Percentiles rank a stretch among this genome's conserved stretches.
phyloP scores from a whole-genome alignment of 108 stramenopile genomes.

The Skeletonema tropicum region DNA sequence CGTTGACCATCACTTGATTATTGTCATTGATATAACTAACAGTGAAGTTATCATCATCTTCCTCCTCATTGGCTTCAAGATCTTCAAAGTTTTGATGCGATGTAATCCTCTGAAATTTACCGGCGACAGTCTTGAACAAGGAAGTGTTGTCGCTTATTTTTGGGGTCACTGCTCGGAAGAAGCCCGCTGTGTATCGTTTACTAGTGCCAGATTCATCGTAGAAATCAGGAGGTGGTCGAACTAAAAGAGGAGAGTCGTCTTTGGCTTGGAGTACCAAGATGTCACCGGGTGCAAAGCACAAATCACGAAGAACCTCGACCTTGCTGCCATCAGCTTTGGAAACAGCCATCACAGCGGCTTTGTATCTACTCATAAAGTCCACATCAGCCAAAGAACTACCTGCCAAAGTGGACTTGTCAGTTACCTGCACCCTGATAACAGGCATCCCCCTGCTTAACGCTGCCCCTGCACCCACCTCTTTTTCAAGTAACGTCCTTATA shows the following conservation, averaged over 20 bases:
- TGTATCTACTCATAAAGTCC: conserved; percentile 66
- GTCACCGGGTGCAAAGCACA: conserved; percentile 68
- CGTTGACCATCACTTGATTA: conserved; percentile 24
- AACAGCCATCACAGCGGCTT: conserved; percentile 76
- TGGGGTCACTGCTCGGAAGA: background rate
- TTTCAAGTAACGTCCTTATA: conserved; percentile 42
- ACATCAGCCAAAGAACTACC: conserved; percentile 60
- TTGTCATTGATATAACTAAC: background rate
- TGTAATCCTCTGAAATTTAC: background rate
- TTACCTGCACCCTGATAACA: conserved; percentile 75
- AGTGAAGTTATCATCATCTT: conserved; percentile 4
- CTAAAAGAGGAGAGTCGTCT: conserved; percentile 75
- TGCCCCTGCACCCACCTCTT: conserved; percentile 54
- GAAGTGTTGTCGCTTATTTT: background rate
- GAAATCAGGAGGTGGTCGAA: conserved; percentile 63
- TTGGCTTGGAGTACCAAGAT: conserved; percentile 70
- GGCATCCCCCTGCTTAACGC: conserved; percentile 63
- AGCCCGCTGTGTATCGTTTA: background rate
- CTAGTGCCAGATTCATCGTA: conserved; percentile 25
- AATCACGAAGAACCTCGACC: conserved; percentile 17
- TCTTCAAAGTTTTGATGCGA: background rate
- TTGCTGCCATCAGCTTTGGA: conserved; percentile 63
- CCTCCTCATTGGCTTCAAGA: conserved; percentile 6
- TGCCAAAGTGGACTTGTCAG: conserved; percentile 51
- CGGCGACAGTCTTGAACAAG: background rate